Evolutionary conservation across 345 rosid species (phyloP), one percentile per base, ranked within the genome.

Genomic region (Pistacia atlantica): DNA sequence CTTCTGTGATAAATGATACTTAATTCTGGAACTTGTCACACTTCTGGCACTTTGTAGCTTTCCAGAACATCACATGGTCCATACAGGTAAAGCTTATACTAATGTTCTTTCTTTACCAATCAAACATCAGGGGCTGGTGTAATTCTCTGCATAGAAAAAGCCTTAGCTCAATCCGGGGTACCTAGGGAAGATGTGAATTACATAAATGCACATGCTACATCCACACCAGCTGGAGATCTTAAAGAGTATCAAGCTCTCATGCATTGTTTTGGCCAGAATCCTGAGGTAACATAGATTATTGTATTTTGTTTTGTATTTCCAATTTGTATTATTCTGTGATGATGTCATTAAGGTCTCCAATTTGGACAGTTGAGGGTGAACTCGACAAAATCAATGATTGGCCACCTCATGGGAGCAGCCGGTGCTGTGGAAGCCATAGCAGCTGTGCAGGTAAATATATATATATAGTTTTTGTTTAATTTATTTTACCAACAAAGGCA

Each of bases 401-500:
- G 99, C 58, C 99, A 95, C 88, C 77, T 92, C 75, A 82, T 95
- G 54, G 99, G 99, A 70, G 99, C 97, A 70, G 89, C 98, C 77
- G 99, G 99, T 75, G 97, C 91, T 0, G 98, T 93, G 71, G 99
- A 95, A 83, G 98, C 99, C 74, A 83, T 93, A 67, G 95, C 97
- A 1, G 80, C 92, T 65, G 79, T 95, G 77, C 98, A 95, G 93
- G 98, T 91, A 87, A 73, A 72, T 25, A 25, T 25, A 25, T 25
- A 25, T 25, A 25, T 25, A 0, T 25, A 25, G 25, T 25, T 46
- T 28, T 31, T 6, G 18, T 25, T 6, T 52, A 52, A 28, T 56
- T 72, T 28, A 16, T 2, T 42, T 12, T 8, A 54, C 33, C 51
- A 4, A 16, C 8, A 31, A 11, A 12, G 4, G 25, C 17, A 60